Evolutionary conservation across 2,329 filamentous ascomycete genomes (phyloP).

Genomic region (Trichoderma hamatum): DNA sequence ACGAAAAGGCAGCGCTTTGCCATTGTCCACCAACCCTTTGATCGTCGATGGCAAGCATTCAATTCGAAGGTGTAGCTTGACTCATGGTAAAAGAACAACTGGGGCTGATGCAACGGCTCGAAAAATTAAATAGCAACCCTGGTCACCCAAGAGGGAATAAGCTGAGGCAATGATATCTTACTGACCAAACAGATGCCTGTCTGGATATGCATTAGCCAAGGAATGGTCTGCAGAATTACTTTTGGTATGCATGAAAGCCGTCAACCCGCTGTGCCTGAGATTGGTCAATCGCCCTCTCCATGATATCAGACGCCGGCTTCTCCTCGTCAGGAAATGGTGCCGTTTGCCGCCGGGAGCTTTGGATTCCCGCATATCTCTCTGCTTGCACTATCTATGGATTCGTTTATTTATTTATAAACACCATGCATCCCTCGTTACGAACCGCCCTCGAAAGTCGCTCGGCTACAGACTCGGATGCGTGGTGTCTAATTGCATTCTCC

Average conservation of each 20-base stretch:
- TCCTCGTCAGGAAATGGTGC: conserved; percentile 1
- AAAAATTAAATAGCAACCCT: neutral
- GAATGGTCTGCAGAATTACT: conserved; percentile 24
- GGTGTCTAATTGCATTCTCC: conserved; percentile 20
- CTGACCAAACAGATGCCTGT: conserved; percentile 3
- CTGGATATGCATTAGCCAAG: conserved; percentile 20
- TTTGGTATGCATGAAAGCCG: conserved; percentile 21
- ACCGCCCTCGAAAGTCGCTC: neutral
- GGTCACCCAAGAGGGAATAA: neutral
- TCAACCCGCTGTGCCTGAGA: conserved; percentile 19
- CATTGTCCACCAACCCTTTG: neutral
- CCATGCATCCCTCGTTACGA: conserved; percentile 2
- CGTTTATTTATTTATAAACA: conserved; percentile 1
- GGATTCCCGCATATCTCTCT: conserved; percentile 2
- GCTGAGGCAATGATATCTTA: neutral
- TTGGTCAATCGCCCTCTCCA: conserved; percentile 16
- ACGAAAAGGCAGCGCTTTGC: neutral
- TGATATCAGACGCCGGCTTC: conserved; percentile 19
- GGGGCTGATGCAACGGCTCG: conserved; percentile 9
- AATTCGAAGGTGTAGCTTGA: conserved; percentile 6
- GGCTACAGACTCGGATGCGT: neutral
- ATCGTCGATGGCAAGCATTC: neutral
- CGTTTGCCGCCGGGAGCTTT: neutral
- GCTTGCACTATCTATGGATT: neutral
- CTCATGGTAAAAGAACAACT: neutral